Conservation (phyloP, 148 eudicot species). For the Rhododendron mucronatum region DNA sequence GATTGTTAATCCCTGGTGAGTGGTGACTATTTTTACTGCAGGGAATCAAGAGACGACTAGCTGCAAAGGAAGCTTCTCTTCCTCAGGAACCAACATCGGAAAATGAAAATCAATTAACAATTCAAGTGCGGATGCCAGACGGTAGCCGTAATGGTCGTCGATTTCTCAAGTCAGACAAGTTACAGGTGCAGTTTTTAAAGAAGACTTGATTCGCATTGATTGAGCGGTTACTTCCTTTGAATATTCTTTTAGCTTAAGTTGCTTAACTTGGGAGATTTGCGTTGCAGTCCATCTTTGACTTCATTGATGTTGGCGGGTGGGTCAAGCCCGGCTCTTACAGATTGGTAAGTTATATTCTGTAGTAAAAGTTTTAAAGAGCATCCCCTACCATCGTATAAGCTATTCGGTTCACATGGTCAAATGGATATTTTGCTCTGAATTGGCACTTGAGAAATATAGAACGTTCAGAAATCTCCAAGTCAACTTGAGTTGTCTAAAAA, state of each 20-base stretch:
- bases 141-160: slow-evolving; percentile 76
- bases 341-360: slow-evolving; percentile 51
- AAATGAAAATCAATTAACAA: slow-evolving; percentile 69
- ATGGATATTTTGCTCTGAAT: neutral
- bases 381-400: neutral
- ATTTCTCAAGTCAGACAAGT: slow-evolving; percentile 65
- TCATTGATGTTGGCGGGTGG: slow-evolving; percentile 74
- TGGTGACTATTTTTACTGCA: slow-evolving; percentile 12
- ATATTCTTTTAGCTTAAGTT: slow-evolving; percentile 9
- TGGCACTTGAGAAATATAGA: neutral
- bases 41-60: slow-evolving; percentile 85
- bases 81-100: slow-evolving; percentile 71
- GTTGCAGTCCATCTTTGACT: slow-evolving; percentile 75
- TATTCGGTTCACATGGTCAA: neutral
- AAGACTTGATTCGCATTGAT: neutral
- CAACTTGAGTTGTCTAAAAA: too few species aligned
- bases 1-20: neutral
- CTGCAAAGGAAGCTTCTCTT: slow-evolving; percentile 87
- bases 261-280: slow-evolving; percentile 15
- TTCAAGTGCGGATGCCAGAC: slow-evolving; percentile 88
- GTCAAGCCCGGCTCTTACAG: slow-evolving; percentile 80
- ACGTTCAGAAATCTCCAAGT: neutral
- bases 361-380: neutral
- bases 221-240: neutral
- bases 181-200: slow-evolving; percentile 52